phyloP scores from a whole-genome alignment of 192 early-diverging fungal genomes.

The Lobosporangium transversale region DNA sequence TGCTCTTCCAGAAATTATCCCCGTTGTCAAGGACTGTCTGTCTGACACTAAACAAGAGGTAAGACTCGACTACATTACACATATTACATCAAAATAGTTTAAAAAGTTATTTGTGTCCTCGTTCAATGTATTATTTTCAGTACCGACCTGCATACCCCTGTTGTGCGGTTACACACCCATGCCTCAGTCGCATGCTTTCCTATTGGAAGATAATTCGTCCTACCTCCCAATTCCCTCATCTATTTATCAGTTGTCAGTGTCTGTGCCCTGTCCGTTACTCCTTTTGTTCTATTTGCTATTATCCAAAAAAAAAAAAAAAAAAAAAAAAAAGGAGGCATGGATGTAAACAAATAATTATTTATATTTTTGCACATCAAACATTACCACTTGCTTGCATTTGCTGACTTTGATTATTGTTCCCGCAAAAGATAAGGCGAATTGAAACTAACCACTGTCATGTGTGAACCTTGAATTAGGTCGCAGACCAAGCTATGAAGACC shows the following conservation, averaged over 20 bases:
- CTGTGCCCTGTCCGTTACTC: no score
- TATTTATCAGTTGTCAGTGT: no score
- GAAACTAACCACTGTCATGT: no score
- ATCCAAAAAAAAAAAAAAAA: constrained; percentile 6
- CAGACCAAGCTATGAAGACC: constrained; percentile 65
- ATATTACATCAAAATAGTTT: no score
- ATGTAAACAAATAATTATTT: no score
- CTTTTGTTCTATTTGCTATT: no score
- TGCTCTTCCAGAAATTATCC: constrained; percentile 70
- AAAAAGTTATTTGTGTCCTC: no score
- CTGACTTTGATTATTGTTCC: constrained; percentile 39
- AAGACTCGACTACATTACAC: no score
- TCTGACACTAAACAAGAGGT: constrained; percentile 86
- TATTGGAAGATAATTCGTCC: constrained; percentile 22
- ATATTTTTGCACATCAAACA: background rate
- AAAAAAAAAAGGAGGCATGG: background rate
- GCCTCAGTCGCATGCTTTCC: background rate
- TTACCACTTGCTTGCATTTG: background rate
- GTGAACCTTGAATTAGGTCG: no score
- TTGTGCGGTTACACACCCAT: constrained; percentile 20
- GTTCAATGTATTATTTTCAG: constrained; percentile 42
- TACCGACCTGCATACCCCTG: background rate
- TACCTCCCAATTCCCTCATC: no score
- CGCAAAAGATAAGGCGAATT: background rate
- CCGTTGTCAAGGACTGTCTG: constrained; percentile 77